Percentiles rank a stretch among this genome's conserved stretches.
Evolutionary conservation across 495 filamentous ascomycete species (phyloP).

Genomic region (Aspergillus baeticus): DNA sequence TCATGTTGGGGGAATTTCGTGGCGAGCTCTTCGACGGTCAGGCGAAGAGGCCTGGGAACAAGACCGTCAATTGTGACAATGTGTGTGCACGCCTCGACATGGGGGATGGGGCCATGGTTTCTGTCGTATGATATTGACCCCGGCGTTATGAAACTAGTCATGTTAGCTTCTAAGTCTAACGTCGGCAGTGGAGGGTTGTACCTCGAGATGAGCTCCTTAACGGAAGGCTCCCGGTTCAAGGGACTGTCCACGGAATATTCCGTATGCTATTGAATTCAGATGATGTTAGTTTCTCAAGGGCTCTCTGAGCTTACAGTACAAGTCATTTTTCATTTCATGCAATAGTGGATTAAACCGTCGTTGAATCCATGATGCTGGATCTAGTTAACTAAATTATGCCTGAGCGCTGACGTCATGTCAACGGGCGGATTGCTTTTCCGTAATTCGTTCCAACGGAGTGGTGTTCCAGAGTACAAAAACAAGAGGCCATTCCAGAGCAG

Average conservation of each 20-base stretch:
- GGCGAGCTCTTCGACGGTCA: slow-evolving; percentile 38
- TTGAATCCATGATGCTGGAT: no score
- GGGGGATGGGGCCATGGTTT: slow-evolving; percentile 54
- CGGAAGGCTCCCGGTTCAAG: slow-evolving; percentile 43
- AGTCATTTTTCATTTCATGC: slow-evolving; percentile 1
- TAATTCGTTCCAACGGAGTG: not conserved
- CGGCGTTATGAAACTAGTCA: slow-evolving; percentile 42
- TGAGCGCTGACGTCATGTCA: no score
- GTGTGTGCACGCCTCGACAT: slow-evolving; percentile 38
- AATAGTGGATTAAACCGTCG: not conserved
- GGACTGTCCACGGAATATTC: slow-evolving; percentile 40
- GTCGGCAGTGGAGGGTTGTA: slow-evolving; percentile 4
- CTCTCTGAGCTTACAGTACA: not conserved
- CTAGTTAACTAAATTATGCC: no score
- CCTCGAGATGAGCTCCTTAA: slow-evolving; percentile 37
- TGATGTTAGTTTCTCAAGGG: not conserved
- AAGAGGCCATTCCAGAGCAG: no score
- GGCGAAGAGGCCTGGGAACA: slow-evolving; percentile 27
- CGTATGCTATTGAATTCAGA: slow-evolving; percentile 4
- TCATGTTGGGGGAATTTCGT: slow-evolving; percentile 51
- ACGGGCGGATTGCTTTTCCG: no score
- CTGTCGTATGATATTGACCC: slow-evolving; percentile 43
- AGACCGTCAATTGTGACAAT: slow-evolving; percentile 42
- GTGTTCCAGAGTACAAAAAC: no score
- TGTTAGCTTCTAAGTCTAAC: not conserved